phyloP scores from a whole-genome alignment of 305 asterid genomes.

The Fraxinus xanthoxyloides region DNA sequence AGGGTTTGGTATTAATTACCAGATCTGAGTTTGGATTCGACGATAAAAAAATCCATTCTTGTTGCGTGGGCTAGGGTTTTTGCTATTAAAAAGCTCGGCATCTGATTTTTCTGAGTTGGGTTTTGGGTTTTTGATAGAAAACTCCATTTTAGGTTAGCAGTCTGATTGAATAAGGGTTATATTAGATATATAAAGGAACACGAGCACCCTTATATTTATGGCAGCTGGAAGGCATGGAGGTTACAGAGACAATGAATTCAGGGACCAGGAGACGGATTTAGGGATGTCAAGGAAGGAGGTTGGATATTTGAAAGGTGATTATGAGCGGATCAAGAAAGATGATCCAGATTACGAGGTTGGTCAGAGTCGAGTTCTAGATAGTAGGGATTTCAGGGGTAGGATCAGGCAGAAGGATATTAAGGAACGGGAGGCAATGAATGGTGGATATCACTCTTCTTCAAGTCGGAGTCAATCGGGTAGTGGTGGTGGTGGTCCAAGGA shows the following conservation, averaged over 20 bases:
- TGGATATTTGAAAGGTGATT: slow-evolving; percentile 45
- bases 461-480: slow-evolving; percentile 51
- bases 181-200: background rate
- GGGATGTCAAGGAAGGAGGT: slow-evolving; percentile 48
- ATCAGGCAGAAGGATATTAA: slow-evolving; percentile 55
- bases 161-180: slow-evolving; percentile 28
- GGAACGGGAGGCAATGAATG: slow-evolving; percentile 52
- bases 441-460: slow-evolving; percentile 42
- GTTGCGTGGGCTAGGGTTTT: slow-evolving; percentile 10
- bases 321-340: slow-evolving; percentile 44
- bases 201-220: slow-evolving; percentile 36
- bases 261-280: slow-evolving; percentile 57
- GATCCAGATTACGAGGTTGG: slow-evolving; percentile 32
- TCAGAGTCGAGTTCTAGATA: slow-evolving; percentile 30
- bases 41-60: background rate
- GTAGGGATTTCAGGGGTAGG: slow-evolving; percentile 38
- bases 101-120: slow-evolving; percentile 23
- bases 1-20: slow-evolving; percentile 15
- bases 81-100: slow-evolving; percentile 11
- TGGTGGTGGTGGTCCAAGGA: slow-evolving; percentile 39
- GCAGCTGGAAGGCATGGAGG: slow-evolving; percentile 78
- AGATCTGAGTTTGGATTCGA: slow-evolving; percentile 32
- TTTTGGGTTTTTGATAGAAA: slow-evolving; percentile 34
- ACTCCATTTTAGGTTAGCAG: slow-evolving; percentile 13
- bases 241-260: slow-evolving; percentile 58